Base-by-base conservation (phyloP, 2,329 filamentous ascomycete genomes). In the Aspergillus fumigatus region DNA sequence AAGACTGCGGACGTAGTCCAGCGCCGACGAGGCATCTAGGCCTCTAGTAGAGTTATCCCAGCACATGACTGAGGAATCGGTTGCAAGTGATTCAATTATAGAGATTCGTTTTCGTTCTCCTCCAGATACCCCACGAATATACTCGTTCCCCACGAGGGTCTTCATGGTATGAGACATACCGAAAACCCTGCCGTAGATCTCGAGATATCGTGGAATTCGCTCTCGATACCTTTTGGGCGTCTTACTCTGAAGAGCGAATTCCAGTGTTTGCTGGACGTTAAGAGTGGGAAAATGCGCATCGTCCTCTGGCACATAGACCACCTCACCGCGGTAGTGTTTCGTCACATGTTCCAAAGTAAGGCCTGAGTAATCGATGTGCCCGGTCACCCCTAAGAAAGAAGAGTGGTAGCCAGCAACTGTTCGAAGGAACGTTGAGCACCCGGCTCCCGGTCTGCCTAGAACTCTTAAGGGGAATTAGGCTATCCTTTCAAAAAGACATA, bases 31-130 rank as follows among this genome's bases (percentile, higher is more conserved):
- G 0, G 87, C 85, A 64, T 92, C 88, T 0, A 91, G 77, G 6
- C 88, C 88, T 47, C 88, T 79, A 0, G 88, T 91, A 0, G 83
- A 86, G 67, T 91, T 91, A 63, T 92, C 88, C 86, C 87, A 91
- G 55, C 84, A 85, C 45, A 86, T 83, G 1, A 91, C 84, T 0
- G 86, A 85, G 0, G 84, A 84, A 67, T 87, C 85, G 1, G 86
- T 86, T 3, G 87, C 86, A 9, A 91, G 74, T 0, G 86, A 88
- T 69, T 91, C 88, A 2, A 87, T 86, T 58, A 91, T 89, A 0
- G 84, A 87, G 1, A 89, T 87, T 57, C 88, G 85, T 67, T 91
- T 91, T 41, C 88, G 77, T 72, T 92, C 88, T 53, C 88, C 88
- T 59, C 88, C 88, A 40, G 85, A 88, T 0, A 92, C 85, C 64